Conservation (phyloP, 106 monocot genomes). For the Gastrodia elata region DNA sequence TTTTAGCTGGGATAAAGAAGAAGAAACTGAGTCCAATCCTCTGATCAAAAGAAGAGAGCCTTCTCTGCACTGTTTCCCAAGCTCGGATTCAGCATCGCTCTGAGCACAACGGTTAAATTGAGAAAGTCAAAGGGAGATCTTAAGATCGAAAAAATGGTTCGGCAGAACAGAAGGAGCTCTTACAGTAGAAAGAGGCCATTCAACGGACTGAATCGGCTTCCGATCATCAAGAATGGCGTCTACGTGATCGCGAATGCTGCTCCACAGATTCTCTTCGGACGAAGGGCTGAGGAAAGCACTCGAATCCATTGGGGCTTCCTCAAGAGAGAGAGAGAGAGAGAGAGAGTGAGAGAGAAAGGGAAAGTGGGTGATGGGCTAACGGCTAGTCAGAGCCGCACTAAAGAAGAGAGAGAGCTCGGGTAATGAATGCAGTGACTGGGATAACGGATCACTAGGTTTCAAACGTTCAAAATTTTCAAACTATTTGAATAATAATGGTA, state of each 20-base stretch:
- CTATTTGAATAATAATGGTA: no score
- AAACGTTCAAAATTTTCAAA: slow-evolving; percentile 6
- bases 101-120: slow-evolving; percentile 3
- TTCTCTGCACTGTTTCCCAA: slow-evolving; percentile 49
- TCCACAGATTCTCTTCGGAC: slow-evolving; percentile 58
- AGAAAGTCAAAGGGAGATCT: neutral
- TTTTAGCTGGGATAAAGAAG: slow-evolving; percentile 72
- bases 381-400: slow-evolving; percentile 9
- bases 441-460: no score
- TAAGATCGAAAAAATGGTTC: neutral
- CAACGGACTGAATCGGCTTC: slow-evolving; percentile 7
- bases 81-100: slow-evolving; percentile 30
- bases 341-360: slow-evolving; percentile 15
- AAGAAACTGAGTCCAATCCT: slow-evolving; percentile 79
- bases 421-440: neutral
- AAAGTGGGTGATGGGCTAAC: slow-evolving; percentile 20
- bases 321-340: slow-evolving; percentile 19
- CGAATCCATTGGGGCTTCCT: slow-evolving; percentile 19
- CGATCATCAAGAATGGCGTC: slow-evolving; percentile 51
- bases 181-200: slow-evolving; percentile 1
- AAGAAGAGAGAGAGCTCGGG: neutral
- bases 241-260: slow-evolving; percentile 45
- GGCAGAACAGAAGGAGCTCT: neutral
- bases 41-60: slow-evolving; percentile 67
- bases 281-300: slow-evolving; percentile 38